Base-by-base conservation (phyloP, 2,329 filamentous ascomycete species). In the Fusarium anguioides region DNA sequence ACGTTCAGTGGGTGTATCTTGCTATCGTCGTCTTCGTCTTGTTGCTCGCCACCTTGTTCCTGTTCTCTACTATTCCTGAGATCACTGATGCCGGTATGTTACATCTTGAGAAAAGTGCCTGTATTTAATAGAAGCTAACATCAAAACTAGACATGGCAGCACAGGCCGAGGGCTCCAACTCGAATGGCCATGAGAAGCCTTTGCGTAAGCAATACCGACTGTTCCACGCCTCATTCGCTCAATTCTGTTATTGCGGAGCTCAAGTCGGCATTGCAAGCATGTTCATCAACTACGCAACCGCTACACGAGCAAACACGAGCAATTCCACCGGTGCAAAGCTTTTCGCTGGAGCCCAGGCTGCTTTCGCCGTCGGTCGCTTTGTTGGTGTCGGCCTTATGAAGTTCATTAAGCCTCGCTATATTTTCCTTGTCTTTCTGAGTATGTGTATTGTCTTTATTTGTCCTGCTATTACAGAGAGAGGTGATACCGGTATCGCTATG, bases 181-280 rank as follows among this genome's bases (percentile, higher is more conserved):
- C 84, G 6, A 83, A 82, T 48, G 84, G 82, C 46, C 82, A 86
- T 58, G 83, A 88, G 65, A 85, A 87, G 75, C 88, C 90, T 0
- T 85, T 93, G 65, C 79, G 81, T 70, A 91, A 91, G 77, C 90
- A 93, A 70, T 93, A 91, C 76, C 87, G 87, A 18, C 82, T 94
- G 3, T 93, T 94, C 81, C 90, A 93, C 70, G 92, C 90, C 10
- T 86, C 90, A 0, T 86, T 89, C 68, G 89, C 91, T 0, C 91
- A 95, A 70, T 94, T 94, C 78, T 92, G 89, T 75, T 96, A 95
- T 76, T 90, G 82, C 0, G 92, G 92, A 42, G 87, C 91, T 0
- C 92, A 94, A 72, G 82, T 90, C 20, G 87, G 84, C 53, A 86
- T 90, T 53, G 88, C 88, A 2, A 79, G 78, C 40, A 91, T 91